Percentiles rank a stretch among this genome's conserved stretches.
Conservation (phyloP, 306 rosid genomes). For the Morella rubra region DNA sequence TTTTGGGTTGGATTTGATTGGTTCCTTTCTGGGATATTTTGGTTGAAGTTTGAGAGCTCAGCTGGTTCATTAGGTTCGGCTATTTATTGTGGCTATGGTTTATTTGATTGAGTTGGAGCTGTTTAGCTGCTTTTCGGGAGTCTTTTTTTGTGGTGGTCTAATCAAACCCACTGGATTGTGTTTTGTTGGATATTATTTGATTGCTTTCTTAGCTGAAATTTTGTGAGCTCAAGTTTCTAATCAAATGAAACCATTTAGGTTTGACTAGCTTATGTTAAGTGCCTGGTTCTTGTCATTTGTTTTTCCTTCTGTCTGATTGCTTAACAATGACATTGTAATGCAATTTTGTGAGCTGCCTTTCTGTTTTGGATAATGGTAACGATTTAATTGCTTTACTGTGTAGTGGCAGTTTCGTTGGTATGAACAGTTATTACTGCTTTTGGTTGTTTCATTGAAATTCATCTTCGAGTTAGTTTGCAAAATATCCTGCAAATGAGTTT, state of each 20-base stretch:
- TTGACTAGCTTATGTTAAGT: not conserved
- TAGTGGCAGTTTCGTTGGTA: not conserved
- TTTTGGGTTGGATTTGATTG: not conserved
- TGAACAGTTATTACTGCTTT: not conserved
- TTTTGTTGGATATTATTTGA: not conserved
- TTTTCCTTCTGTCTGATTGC: not conserved
- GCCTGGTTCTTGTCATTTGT: not conserved
- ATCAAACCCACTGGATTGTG: not conserved
- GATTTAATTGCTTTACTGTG: not conserved
- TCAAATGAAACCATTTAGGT: not conserved
- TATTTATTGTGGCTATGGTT: not conserved
- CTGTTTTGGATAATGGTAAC: not conserved
- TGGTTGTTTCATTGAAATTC: not conserved
- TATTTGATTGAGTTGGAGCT: not conserved
- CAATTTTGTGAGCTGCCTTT: not conserved
- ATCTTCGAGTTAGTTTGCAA: not conserved
- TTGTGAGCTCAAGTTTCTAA: not conserved
- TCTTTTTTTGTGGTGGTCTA: not conserved
- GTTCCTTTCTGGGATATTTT: not conserved
- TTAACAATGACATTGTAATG: not conserved
- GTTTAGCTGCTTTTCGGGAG: not conserved
- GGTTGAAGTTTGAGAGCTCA: not conserved
- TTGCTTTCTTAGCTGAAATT: not conserved
- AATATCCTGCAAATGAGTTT: not conserved
- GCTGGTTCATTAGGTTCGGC: not conserved